These are phyloP conservation scores for Mesotaenium endlicherianum DNA, from an alignment of 139 green algal species.

Conservation along the genomic window DNA sequence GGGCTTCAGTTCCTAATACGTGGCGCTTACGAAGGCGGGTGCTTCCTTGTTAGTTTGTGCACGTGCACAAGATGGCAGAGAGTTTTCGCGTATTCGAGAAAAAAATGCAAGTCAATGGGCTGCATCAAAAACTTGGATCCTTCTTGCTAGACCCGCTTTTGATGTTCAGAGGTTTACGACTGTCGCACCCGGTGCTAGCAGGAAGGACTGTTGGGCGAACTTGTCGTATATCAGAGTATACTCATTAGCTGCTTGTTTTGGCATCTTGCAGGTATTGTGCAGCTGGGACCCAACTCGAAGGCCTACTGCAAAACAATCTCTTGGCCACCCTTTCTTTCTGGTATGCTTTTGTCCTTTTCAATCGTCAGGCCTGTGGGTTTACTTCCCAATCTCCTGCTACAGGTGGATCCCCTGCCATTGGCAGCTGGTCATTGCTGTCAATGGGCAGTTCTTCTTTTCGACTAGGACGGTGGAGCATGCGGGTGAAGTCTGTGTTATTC, in stretches of 20 bases:
- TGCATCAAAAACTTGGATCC: conserved; percentile 7
- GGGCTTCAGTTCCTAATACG: not conserved
- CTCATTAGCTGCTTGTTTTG: not conserved
- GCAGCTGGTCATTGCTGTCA: not conserved
- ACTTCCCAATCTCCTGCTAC: not conserved
- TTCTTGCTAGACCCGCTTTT: not conserved
- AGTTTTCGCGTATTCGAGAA: not conserved
- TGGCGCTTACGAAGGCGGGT: not conserved
- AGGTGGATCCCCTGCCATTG: not conserved
- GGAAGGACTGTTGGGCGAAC: not conserved
- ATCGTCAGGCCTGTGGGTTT: not conserved
- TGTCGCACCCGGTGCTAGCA: too few relatives aligned
- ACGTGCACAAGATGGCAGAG: too few relatives aligned
- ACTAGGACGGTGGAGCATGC: too few relatives aligned
- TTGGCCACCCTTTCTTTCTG: conserved; percentile 84
- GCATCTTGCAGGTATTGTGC: conserved; percentile 28
- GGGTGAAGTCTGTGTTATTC: too few relatives aligned
- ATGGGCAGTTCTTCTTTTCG: not conserved
- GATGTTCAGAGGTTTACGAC: not conserved
- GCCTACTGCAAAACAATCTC: conserved; percentile 75
- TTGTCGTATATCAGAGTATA: not conserved
- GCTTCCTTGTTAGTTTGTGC: conserved; percentile 4
- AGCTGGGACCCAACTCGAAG: conserved; percentile 74
- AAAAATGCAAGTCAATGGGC: not conserved
- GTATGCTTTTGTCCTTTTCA: conserved; percentile 26